phyloP scores from a whole-genome alignment of 73 alveolate species.

The Urostyla sp. region DNA sequence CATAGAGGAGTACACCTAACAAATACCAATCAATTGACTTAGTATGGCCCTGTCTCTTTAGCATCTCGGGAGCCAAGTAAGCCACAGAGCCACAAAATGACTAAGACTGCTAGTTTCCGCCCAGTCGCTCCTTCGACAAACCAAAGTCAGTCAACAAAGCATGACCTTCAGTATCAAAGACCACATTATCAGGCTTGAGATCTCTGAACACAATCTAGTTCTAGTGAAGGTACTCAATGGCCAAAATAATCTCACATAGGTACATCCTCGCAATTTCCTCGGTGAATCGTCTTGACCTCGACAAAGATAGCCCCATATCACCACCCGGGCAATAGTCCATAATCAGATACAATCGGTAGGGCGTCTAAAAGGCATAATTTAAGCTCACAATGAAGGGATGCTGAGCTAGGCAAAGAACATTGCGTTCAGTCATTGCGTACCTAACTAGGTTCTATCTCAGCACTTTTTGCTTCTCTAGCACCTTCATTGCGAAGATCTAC shows the following conservation, averaged over 20 bases:
- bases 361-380: slow-evolving; percentile 76
- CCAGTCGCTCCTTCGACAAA: slow-evolving; percentile 80
- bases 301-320: slow-evolving; percentile 69
- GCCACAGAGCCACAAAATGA: slow-evolving; percentile 94
- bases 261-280: slow-evolving; percentile 75
- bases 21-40: slow-evolving; percentile 91
- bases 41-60: slow-evolving; percentile 80
- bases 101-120: slow-evolving; percentile 74
- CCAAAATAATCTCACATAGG: slow-evolving; percentile 73
- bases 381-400: slow-evolving; percentile 80
- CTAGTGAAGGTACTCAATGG: slow-evolving; percentile 82
- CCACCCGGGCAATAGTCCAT: slow-evolving; percentile 80
- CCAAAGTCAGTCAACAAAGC: slow-evolving; percentile 94
- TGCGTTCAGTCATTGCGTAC: slow-evolving; percentile 67
- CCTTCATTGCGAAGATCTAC: slow-evolving; percentile 91
- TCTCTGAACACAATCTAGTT: slow-evolving; percentile 83
- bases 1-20: slow-evolving; percentile 74
- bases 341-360: slow-evolving; percentile 65
- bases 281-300: slow-evolving; percentile 57
- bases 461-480: slow-evolving; percentile 87
- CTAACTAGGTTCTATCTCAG: slow-evolving; percentile 54
- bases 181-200: slow-evolving; percentile 87
- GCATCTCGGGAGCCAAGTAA: slow-evolving; percentile 95
- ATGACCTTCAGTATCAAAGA: slow-evolving; percentile 92
- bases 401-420: slow-evolving; percentile 51